Base-by-base conservation (phyloP, 2,329 filamentous ascomycete species). In the Salinomyces thailandicus region DNA sequence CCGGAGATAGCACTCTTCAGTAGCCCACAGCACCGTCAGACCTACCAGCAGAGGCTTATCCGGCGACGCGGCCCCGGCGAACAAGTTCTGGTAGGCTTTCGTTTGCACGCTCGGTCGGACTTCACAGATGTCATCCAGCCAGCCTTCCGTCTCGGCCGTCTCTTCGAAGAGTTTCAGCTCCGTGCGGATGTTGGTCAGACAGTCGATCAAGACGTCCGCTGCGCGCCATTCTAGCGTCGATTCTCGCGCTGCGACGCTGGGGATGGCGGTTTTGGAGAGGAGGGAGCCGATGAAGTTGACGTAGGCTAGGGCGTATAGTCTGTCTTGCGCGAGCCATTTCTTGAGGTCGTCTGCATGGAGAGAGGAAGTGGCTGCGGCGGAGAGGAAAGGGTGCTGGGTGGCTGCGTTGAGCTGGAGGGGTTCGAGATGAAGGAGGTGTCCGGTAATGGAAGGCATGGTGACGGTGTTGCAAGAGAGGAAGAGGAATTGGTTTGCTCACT, bases 11-110 rank as follows among this genome's bases (percentile, higher is more conserved):
- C 62, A 67, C 58, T 67, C 73, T 59, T 89, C 82, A 0, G 80
- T 85, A 8, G 74, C 78, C 77, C 80, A 87, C 26, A 86, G 69
- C 12, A 83, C 69, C 3, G 82, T 69, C 41, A 85, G 65, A 6
- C 77, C 79, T 48, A 85, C 79, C 2, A 85, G 59, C 49, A 81
- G 52, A 2, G 62, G 66, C 2, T 63, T 60, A 3, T 62, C 66
- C 0, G 66, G 60, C 32, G 66, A 66, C 14, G 72, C 65, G 3
- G 68, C 69, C 6, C 67, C 70, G 36, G 77, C 72, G 12, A 83
- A 73, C 16, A 76, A 57, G 51, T 75, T 71, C 12, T 72, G 63
- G 47, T 76, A 70, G 11, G 67, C 68, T 13, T 51, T 44, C 19
- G 57, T 59, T 33, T 50, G 46, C 4, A 45, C 34, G n/a, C 31